Evolutionary conservation across 805 yeast genomes (phyloP), one percentile per base, ranked within the genome.

Genomic region (Candida chilensis): DNA sequence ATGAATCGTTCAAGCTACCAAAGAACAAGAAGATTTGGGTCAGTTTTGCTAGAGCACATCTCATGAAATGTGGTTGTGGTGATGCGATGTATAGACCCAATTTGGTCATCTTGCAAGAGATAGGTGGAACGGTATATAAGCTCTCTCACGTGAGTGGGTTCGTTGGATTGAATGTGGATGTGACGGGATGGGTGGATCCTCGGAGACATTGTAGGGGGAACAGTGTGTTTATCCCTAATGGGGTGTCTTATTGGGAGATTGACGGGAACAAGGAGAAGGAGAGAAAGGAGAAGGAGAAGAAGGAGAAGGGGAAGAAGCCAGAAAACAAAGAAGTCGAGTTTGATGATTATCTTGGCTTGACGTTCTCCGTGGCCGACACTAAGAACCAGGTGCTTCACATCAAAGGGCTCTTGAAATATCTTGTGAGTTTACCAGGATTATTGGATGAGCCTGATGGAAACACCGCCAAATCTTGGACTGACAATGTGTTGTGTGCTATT

Each of bases 41-140:
- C 17, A 71, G 69, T 1, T 63, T 67, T 42, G 66, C 65, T 3
- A 53, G 69, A 36, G 59, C 69, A 4, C 68, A 62, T 37, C 35
- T 65, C 13, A 48, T 50, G 31, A 36, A 48, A 10, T 66, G 72
- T 44, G 67, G 69, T 0, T 67, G 73, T 45, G 66, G 69, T 9
- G 42, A 41, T 13, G 50, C 51, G 13, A 52, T 63, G 41, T 64
- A 67, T 39, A 50, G 74, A 32, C 73, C 74, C 3, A 57, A 60
- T 30, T 38, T 67, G 34, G 52, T 60, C 29, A 42, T 65, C 10
- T 28, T 63, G 13, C 54, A 48, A 22, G 52, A 45, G 32, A 60
- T n/a, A n/a, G n/a, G n/a, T n/a, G 60, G 57, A 20, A 42, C 41
- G 14, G 53, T 47, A 41, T n/a, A n/a, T n/a, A 39, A 53, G 14